A percentile compares a stretch with the other conserved stretches of the same genome.
phyloP scores from a whole-genome alignment of 352 stramenopile genomes.

The Chrysophaeum taylorii region DNA sequence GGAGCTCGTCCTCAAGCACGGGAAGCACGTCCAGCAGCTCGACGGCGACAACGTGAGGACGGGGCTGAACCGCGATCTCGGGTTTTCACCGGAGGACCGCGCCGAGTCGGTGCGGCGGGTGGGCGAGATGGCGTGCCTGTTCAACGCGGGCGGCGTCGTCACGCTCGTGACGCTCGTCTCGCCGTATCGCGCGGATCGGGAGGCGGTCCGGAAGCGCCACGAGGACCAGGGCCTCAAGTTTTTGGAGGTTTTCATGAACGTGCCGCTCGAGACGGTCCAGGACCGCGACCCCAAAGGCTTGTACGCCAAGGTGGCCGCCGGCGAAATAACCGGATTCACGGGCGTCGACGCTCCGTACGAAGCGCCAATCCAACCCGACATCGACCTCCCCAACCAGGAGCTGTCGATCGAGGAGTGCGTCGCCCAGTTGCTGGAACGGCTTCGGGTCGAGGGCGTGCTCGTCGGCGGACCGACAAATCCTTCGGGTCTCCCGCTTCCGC shows the following conservation, averaged over 20 bases:
- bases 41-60: conserved; percentile 97
- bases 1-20: conserved; percentile 71
- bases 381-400: conserved; percentile 85
- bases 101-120: conserved; percentile 90
- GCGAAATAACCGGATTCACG: conserved; percentile 96
- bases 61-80: conserved; percentile 91
- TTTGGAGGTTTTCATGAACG: conserved; percentile 96
- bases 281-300: conserved; percentile 88
- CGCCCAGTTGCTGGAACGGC: background rate
- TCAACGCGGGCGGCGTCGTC: conserved; percentile 88
- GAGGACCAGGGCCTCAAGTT: conserved; percentile 87
- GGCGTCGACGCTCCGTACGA: conserved; percentile 97
- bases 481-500: conserved; percentile 4
- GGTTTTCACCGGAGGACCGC: conserved; percentile 84
- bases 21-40: conserved; percentile 90
- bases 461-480: conserved; percentile 43
- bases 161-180: conserved; percentile 92
- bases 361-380: conserved; percentile 77
- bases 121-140: conserved; percentile 87
- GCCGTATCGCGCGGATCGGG: conserved; percentile 80
- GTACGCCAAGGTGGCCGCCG: conserved; percentile 61
- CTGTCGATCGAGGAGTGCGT: conserved; percentile 72
- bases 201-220: conserved; percentile 80
- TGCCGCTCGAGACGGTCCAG: conserved; percentile 85
- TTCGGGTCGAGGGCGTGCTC: background rate